Percentiles rank a stretch among this genome's conserved stretches.
Evolutionary conservation across 2,329 filamentous ascomycete genomes (phyloP).

Genomic region (Exophiala sp.): DNA sequence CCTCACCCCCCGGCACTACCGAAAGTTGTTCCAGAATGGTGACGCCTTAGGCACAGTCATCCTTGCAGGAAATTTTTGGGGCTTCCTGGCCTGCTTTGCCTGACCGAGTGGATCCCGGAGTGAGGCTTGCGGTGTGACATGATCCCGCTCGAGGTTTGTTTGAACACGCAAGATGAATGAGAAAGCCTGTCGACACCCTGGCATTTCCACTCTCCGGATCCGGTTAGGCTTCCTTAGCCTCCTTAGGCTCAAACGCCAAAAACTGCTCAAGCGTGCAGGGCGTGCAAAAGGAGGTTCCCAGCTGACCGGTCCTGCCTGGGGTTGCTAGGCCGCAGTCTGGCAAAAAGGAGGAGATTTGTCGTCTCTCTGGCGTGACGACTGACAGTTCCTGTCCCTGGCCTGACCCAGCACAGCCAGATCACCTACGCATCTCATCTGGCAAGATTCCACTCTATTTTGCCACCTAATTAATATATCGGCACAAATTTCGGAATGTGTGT

Average conservation of each 20-base stretch:
- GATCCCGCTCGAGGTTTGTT: background rate
- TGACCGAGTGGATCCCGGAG: slow-evolving; percentile 14
- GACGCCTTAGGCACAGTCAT: slow-evolving; percentile 24
- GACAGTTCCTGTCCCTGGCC: slow-evolving; percentile 1
- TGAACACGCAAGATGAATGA: background rate
- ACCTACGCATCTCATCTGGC: background rate
- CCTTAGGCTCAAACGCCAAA: slow-evolving; percentile 15
- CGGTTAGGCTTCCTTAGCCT: slow-evolving; percentile 3
- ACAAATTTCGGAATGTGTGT: slow-evolving; percentile 7
- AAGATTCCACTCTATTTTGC: slow-evolving; percentile 3
- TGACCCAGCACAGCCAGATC: background rate
- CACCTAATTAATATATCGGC: background rate
- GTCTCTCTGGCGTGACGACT: background rate
- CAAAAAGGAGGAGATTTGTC: slow-evolving; percentile 11
- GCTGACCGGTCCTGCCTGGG: slow-evolving; percentile 25
- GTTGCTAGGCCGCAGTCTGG: slow-evolving; percentile 4
- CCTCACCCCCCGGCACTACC: slow-evolving; percentile 13
- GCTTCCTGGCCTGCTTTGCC: slow-evolving; percentile 6
- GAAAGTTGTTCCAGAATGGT: slow-evolving; percentile 27
- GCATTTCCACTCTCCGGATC: slow-evolving; percentile 15
- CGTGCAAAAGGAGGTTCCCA: slow-evolving; percentile 18
- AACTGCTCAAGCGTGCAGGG: background rate
- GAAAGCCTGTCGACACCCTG: slow-evolving; percentile 12
- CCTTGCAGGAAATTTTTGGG: slow-evolving; percentile 11
- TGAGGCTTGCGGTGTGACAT: slow-evolving; percentile 17